Evolutionary conservation across 2,329 filamentous ascomycete genomes (phyloP).

Genomic region (Nannizzia gypsea): DNA sequence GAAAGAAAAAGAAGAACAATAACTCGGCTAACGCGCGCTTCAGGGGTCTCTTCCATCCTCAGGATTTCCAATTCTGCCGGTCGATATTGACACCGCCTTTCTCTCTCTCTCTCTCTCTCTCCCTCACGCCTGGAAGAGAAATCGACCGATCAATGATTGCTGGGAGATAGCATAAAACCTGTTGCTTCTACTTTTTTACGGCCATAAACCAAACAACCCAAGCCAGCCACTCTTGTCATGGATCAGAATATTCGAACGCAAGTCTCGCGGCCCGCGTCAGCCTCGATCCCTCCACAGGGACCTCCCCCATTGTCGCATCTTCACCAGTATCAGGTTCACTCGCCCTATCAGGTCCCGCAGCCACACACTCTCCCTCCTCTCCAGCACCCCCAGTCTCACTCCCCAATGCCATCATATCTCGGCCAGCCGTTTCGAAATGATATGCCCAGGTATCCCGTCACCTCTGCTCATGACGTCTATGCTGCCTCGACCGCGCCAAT

Average conservation of each 20-base stretch:
- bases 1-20: background rate
- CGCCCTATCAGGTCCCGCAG: slow-evolving; percentile 34
- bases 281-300: slow-evolving; percentile 34
- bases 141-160: slow-evolving; percentile 15
- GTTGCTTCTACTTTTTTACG: background rate
- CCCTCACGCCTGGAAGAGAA: background rate
- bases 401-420: slow-evolving; percentile 33
- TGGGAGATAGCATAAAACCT: slow-evolving; percentile 10
- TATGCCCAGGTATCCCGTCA: slow-evolving; percentile 32
- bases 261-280: slow-evolving; percentile 34
- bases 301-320: slow-evolving; percentile 36
- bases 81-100: slow-evolving; percentile 4
- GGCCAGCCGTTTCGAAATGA: slow-evolving; percentile 33
- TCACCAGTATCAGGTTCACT: slow-evolving; percentile 38
- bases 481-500: slow-evolving; percentile 32
- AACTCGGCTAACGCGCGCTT: background rate
- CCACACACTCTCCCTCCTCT: slow-evolving; percentile 36
- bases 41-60: background rate
- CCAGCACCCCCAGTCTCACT: slow-evolving; percentile 36
- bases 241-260: slow-evolving; percentile 35
- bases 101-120: background rate
- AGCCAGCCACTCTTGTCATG: slow-evolving; percentile 20
- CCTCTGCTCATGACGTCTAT: slow-evolving; percentile 32
- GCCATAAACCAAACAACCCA: background rate
- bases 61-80: background rate